Evolutionary conservation across 75 land plant genomes (phyloP), one percentile per base, ranked within the genome.

Genomic region (Pinus tabuliformis): DNA sequence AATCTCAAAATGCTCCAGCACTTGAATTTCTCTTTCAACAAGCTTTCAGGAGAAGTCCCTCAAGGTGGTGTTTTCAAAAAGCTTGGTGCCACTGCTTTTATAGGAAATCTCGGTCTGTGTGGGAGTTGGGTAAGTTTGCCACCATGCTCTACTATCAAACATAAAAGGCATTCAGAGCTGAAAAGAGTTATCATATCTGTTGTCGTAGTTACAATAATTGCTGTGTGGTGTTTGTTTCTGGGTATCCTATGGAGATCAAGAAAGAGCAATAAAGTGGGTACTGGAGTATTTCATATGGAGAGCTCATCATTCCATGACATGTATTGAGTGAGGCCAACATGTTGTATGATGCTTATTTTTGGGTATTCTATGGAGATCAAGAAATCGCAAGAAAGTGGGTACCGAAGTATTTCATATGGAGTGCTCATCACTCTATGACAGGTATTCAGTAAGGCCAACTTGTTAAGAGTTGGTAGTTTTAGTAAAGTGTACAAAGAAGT

Each of bases 21-120:
- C 45, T 58, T 79, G 0, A 68, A 70, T 33, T 63, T 79, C 22
- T 75, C 80, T 52, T 45, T 57, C 36, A 79, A 79, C 78, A 42
- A 21, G 30, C 30, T 79, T 52, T 30, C 12, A 11, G 66, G 80
- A 5, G 56, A 75, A 28, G 56, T 79, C 37, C 80, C 80, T 45
- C 42, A n/a, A 3, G 12, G 49, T 5, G 71, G 71, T 20, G 1
- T 42, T 39, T 68, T 68, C 2, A 21, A 11, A 20, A 39, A 17
- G 9, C 71, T 42, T 20, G 52, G 42, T 39, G 52, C 49, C 12
- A 18, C 71, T 30, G 22, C 16, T 20, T 20, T 68, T 20, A 68
- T 2, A 21, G 71, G 71, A 68, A 68, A 68, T 20, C 71, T 7
- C 2, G 71, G 71, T 3, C 71, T 68, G 20, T 68, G 52, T 68